phyloP scores from a whole-genome alignment of 2,329 filamentous ascomycete genomes.

The Mycosphaerelloides madeirae region DNA sequence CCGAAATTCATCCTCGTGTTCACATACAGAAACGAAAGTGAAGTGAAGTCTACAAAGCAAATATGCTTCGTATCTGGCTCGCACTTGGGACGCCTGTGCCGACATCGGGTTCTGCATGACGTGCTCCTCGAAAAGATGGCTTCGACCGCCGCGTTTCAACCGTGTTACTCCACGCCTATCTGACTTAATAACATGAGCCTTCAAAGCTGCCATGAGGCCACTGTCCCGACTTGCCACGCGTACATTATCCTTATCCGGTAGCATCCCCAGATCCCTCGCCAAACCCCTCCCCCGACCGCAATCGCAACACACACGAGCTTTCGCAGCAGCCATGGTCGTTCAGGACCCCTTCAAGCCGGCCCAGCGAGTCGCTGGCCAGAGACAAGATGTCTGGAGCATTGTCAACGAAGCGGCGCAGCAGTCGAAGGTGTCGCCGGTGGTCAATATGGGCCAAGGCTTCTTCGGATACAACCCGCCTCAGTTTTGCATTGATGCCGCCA shows the following conservation, averaged over 20 bases:
- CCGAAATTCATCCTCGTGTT: too few relatives aligned
- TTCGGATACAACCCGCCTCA: conserved; percentile 91
- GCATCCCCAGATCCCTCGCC: too few relatives aligned
- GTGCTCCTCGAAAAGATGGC: too few relatives aligned
- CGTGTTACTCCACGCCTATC: too few relatives aligned
- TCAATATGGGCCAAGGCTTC: conserved; percentile 70
- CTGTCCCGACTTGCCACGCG: not conserved
- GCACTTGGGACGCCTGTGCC: too few relatives aligned
- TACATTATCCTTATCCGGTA: not conserved
- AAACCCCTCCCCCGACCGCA: not conserved
- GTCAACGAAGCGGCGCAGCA: conserved; percentile 63
- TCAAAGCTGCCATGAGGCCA: not conserved
- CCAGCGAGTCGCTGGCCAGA: conserved; percentile 49
- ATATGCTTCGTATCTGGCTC: too few relatives aligned
- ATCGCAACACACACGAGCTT: conserved; percentile 9
- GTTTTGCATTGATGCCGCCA: conserved; percentile 88
- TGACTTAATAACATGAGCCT: too few relatives aligned
- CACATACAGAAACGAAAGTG: too few relatives aligned
- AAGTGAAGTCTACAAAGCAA: too few relatives aligned
- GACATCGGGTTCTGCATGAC: too few relatives aligned
- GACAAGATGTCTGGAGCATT: conserved; percentile 61
- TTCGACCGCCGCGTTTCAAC: too few relatives aligned
- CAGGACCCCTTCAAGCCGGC: conserved; percentile 48
- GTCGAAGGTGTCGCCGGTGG: conserved; percentile 60
- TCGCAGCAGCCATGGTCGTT: conserved; percentile 25